Percentiles rank a stretch among this genome's conserved stretches.
Conservation (phyloP, 2,329 filamentous ascomycete genomes). For the Penicillium sp. region DNA sequence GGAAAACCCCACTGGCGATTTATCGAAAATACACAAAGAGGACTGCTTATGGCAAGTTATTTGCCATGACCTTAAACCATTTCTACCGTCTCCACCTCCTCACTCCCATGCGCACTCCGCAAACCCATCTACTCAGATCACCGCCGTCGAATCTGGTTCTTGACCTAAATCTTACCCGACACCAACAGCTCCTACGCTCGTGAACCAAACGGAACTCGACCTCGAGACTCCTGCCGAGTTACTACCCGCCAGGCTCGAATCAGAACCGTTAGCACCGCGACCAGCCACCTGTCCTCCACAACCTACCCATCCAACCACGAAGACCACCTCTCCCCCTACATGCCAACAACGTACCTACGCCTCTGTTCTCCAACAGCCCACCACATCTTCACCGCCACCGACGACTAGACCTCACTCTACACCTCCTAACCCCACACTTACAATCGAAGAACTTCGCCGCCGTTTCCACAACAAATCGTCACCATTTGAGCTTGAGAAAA, state of each 20-base stretch:
- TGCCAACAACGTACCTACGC: not conserved
- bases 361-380: not conserved
- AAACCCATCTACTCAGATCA: not conserved
- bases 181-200: not conserved
- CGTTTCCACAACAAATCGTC: too few species aligned
- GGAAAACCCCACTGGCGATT: not conserved
- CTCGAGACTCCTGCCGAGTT: not conserved
- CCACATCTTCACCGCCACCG: not conserved
- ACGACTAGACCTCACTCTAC: not conserved
- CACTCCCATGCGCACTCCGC: not conserved
- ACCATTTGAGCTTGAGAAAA: too few species aligned
- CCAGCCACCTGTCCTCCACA: not conserved
- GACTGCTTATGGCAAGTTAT: not conserved
- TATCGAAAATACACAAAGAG: not conserved
- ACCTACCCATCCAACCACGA: not conserved
- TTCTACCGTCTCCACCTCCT: not conserved
- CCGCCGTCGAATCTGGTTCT: not conserved
- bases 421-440: not conserved
- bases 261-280: not conserved
- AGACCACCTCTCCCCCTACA: not conserved
- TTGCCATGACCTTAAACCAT: not conserved
- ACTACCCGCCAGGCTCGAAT: not conserved
- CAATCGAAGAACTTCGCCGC: not conserved
- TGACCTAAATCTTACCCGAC: not conserved
- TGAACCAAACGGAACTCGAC: not conserved